A percentile compares a stretch with the other conserved stretches of the same genome.
These are phyloP conservation scores for Skeletonema tropicum DNA, from an alignment of 108 stramenopile species.

Conservation along the genomic window DNA sequence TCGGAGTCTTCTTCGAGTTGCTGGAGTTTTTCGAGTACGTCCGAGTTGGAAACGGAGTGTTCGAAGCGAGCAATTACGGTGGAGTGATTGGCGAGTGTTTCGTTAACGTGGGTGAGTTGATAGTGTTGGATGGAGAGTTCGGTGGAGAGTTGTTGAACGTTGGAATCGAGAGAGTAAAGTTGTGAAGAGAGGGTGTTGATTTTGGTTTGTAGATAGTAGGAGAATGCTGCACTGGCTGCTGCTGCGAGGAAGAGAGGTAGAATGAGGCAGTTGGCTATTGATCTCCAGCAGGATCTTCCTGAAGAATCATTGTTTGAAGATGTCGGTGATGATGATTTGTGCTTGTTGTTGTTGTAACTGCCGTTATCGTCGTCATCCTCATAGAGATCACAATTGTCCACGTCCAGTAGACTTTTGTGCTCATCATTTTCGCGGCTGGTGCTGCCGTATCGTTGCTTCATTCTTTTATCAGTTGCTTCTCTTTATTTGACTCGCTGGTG, in stretches of 20 bases:
- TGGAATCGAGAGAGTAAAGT: background rate
- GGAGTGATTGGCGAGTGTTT: slow-evolving; percentile 45
- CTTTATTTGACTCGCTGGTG: background rate
- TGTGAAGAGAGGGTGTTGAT: slow-evolving; percentile 21
- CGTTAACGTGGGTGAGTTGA: slow-evolving; percentile 5
- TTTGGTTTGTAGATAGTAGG: slow-evolving; percentile 23
- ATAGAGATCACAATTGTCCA: background rate
- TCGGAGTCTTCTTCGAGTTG: slow-evolving; percentile 72
- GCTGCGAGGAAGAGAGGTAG: slow-evolving; percentile 23
- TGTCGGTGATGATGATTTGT: background rate
- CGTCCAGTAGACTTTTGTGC: background rate
- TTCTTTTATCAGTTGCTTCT: background rate
- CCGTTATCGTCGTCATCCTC: background rate
- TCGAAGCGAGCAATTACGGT: slow-evolving; percentile 75
- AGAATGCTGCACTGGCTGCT: slow-evolving; percentile 12
- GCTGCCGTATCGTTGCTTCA: slow-evolving; percentile 5
- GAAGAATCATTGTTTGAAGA: background rate
- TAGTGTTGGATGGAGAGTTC: background rate
- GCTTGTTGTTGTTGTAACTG: background rate
- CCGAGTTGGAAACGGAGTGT: slow-evolving; percentile 77
- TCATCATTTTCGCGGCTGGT: background rate
- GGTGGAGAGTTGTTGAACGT: slow-evolving; percentile 10
- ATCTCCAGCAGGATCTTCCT: slow-evolving; percentile 1
- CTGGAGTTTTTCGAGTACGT: slow-evolving; percentile 66
- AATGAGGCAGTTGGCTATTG: slow-evolving; percentile 16